phyloP scores from a whole-genome alignment of 2,329 filamentous ascomycete species.

The Alternaria sp. region DNA sequence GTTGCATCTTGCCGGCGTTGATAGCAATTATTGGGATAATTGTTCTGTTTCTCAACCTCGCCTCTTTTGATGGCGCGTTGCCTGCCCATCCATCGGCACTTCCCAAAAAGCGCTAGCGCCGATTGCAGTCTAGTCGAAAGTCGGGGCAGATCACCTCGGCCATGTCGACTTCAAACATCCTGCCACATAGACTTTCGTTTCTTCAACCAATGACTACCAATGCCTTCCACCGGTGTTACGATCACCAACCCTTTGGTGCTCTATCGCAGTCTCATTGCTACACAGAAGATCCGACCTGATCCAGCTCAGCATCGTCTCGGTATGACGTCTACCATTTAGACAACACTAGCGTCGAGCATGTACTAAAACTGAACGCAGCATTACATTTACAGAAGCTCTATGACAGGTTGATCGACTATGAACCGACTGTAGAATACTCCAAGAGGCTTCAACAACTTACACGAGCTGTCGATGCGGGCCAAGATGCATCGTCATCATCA shows the following conservation, averaged over 20 bases:
- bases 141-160: constrained; percentile 32
- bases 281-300: constrained; percentile 73
- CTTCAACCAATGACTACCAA: constrained; percentile 42
- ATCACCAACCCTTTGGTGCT: constrained; percentile 77
- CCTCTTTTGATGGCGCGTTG: constrained; percentile 1
- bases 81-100: neutral
- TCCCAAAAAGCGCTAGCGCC: constrained; percentile 32
- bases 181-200: constrained; percentile 14
- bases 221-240: constrained; percentile 51
- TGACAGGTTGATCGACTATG: constrained; percentile 78
- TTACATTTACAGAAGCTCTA: constrained; percentile 82
- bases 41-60: neutral
- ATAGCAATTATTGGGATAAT: neutral
- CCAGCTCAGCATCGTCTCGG: constrained; percentile 73
- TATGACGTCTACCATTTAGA: constrained; percentile 48
- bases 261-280: constrained; percentile 75
- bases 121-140: constrained; percentile 35
- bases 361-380: constrained; percentile 55
- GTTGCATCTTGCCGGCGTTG: constrained; percentile 41
- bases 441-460: constrained; percentile 70
- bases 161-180: constrained; percentile 20
- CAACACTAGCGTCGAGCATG: constrained; percentile 21
- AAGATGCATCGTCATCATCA: constrained; percentile 47
- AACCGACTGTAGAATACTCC: constrained; percentile 74
- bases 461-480: constrained; percentile 48